These are phyloP conservation scores for Suillus decipiens DNA, from an alignment of 768 basidiomycete species.

Conservation along the genomic window DNA sequence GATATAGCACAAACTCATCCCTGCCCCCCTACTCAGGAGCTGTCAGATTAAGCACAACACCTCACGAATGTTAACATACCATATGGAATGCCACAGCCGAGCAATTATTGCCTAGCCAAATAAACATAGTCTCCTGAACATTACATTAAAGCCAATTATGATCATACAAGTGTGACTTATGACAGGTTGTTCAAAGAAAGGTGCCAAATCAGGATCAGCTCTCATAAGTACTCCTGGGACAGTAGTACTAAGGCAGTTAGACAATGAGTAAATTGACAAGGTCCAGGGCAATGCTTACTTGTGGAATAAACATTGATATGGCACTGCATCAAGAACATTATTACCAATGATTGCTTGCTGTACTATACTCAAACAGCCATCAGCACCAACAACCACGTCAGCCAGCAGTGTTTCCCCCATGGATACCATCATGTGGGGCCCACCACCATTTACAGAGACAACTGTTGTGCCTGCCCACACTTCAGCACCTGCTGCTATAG, in stretches of 20 bases:
- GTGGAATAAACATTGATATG: conserved; percentile 41
- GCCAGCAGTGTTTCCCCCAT: conserved; percentile 46
- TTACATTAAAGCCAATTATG: too few relatives aligned
- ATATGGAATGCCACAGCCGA: conserved; percentile 25
- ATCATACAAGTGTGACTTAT: conserved; percentile 19
- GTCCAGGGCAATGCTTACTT: conserved; percentile 34
- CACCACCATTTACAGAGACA: conserved; percentile 31
- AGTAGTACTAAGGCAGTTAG: conserved; percentile 33
- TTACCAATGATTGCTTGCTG: conserved; percentile 34
- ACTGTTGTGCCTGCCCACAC: conserved; percentile 45
- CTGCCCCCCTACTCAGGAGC: conserved; percentile 37
- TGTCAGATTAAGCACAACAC: not conserved
- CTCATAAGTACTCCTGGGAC: conserved; percentile 42
- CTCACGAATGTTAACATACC: conserved; percentile 15
- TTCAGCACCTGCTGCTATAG: conserved; percentile 47
- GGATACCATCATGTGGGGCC: conserved; percentile 37
- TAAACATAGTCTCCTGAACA: conserved; percentile 13
- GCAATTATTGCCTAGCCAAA: conserved; percentile 27
- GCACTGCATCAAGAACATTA: conserved; percentile 28
- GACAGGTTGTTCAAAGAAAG: conserved; percentile 25
- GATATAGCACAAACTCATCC: conserved; percentile 35
- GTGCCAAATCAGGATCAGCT: conserved; percentile 40
- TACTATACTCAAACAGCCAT: conserved; percentile 50
- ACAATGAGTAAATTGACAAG: not conserved
- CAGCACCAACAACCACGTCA: conserved; percentile 62